Base-by-base conservation (phyloP, 352 stramenopile genomes). In the Thraustotheca clavata region DNA sequence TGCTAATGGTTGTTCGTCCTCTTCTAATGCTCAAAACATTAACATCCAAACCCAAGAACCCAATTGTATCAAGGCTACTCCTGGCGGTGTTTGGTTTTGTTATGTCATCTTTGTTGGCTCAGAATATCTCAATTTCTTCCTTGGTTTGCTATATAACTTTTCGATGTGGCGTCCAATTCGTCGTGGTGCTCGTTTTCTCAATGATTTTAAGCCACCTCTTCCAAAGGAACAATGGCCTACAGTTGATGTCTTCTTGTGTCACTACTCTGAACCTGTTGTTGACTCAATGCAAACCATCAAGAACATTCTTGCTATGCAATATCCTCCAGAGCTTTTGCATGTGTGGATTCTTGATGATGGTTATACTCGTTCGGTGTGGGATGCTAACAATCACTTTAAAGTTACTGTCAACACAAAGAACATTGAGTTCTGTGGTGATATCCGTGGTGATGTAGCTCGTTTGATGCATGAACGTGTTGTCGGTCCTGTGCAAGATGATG, bases 371-470 rank as follows among this genome's bases (percentile, higher is more conserved):
- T 93, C 84, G 24, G 80, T 91, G 1, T 94, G 86, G 84, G 86
- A 93, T 36, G 83, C 83, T 20, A 94, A 93, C 74, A 94, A 92
- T 73, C 81, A 93, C 70, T 89, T 91, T 71, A 92, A 95, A 75
- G 83, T 94, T 14, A 84, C 84, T 22, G 83, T 96, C 26, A 93
- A 95, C 81, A 94, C 83, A 5, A 91, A 91, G 71, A 81, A 92
- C 22, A 96, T 94, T 72, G 86, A 96, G 50, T 70, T 88, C 48
- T 74, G 72, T 59, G 87, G 87, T 72, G 87, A 95, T 38, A 67
- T 95, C 63, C 83, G 86, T 57, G 80, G 80, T 12, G 86, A 95
- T 32, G 60, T 95, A 1, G 83, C 86, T 0, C 83, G 80, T 12
- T 36, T 95, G 8, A 95, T 95, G 86, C 80, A 95, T 75, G 86